Conservation (phyloP, 1,284 basidiomycete species). For the Puccinia hordei region DNA sequence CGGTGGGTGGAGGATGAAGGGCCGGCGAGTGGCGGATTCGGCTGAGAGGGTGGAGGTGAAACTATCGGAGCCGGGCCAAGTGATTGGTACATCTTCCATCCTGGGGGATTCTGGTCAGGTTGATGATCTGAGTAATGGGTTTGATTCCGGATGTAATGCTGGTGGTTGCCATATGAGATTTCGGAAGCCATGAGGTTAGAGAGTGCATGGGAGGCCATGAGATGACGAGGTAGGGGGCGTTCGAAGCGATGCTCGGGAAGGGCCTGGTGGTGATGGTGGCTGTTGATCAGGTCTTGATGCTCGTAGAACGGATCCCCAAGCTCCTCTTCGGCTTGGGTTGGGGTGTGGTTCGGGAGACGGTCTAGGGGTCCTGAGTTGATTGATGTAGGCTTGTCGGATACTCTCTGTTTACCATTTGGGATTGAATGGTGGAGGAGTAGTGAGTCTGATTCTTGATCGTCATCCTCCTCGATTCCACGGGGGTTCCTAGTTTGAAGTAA, state of each 20-base stretch:
- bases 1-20: background rate
- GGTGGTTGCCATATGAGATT: constrained; percentile 38
- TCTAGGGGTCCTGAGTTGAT: background rate
- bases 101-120: constrained; percentile 4
- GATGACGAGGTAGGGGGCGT: constrained; percentile 29
- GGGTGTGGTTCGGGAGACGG: constrained; percentile 1
- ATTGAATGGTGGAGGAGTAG: no score
- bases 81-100: constrained; percentile 44
- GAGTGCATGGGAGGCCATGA: constrained; percentile 45
- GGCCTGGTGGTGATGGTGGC: constrained; percentile 4
- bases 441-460: background rate
- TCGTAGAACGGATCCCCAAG: constrained; percentile 41
- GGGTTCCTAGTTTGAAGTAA: constrained; percentile 7
- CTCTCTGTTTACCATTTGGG: background rate
- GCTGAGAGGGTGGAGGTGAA: background rate
- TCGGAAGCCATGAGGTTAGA: constrained; percentile 47
- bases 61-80: background rate
- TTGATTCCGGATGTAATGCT: constrained; percentile 18
- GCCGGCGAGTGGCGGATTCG: background rate
- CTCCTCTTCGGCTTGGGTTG: background rate
- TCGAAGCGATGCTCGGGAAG: background rate
- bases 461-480: constrained; percentile 31
- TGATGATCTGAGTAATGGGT: background rate
- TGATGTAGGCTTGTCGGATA: no score
- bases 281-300: background rate